A percentile compares a stretch with the other conserved stretches of the same genome.
Conservation (phyloP, 2,329 filamentous ascomycete genomes). For the Oidium heveae region DNA sequence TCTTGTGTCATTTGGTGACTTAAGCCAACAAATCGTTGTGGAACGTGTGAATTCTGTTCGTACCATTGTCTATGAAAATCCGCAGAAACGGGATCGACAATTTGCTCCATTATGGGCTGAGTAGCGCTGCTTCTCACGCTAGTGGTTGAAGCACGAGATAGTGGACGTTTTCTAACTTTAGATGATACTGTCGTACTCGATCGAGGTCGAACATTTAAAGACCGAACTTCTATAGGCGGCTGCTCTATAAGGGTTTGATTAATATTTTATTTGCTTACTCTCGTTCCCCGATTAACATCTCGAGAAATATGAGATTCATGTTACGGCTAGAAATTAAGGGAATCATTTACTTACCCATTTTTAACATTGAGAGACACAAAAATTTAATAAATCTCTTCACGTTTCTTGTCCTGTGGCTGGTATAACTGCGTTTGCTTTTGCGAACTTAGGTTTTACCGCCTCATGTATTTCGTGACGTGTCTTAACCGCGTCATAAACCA, state of each 20-base stretch:
- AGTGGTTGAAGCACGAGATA: constrained; percentile 23
- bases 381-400: not conserved
- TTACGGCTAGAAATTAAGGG: too few relatives aligned
- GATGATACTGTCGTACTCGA: constrained; percentile 20
- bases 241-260: constrained; percentile 7
- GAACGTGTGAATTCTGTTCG: constrained; percentile 10
- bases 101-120: constrained; percentile 12
- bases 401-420: not conserved
- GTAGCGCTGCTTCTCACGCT: constrained; percentile 17
- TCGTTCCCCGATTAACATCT: too few relatives aligned
- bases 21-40: constrained; percentile 11
- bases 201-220: constrained; percentile 18
- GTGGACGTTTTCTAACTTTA: constrained; percentile 18
- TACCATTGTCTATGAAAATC: constrained; percentile 14
- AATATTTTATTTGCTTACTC: too few relatives aligned
- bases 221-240: constrained; percentile 13
- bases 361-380: not conserved
- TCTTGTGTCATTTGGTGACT: constrained; percentile 24
- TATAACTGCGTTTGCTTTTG: not conserved
- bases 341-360: not conserved
- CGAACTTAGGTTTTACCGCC: too few relatives aligned
- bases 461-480: not conserved
- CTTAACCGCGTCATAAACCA: not conserved
- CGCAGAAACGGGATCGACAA: constrained; percentile 7
- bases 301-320: too few relatives aligned